Conservation (phyloP, 345 rosid species). For the Eucalyptus cloeziana region DNA sequence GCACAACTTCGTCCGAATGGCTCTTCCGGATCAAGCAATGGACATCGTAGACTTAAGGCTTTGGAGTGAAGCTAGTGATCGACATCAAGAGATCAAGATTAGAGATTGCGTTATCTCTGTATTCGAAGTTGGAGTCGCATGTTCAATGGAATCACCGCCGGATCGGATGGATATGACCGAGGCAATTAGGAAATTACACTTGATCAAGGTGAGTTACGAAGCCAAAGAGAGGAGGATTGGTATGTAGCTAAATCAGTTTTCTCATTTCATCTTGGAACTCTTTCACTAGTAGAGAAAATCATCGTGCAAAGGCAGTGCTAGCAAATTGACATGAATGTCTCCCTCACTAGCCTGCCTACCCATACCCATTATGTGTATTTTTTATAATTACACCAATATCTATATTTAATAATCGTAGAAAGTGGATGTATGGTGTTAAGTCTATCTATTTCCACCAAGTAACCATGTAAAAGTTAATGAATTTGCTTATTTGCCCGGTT, state of each 20-base stretch:
- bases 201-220: background rate
- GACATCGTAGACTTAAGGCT: too few species aligned
- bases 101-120: too few species aligned
- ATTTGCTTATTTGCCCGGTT: background rate
- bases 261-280: background rate
- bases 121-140: too few species aligned
- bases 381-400: background rate
- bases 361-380: background rate
- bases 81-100: too few species aligned
- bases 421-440: background rate
- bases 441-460: background rate
- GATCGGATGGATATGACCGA: background rate
- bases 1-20: too few species aligned
- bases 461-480: background rate
- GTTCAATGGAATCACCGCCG: background rate
- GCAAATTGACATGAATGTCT: background rate
- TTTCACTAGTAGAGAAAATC: background rate
- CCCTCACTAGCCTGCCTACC: background rate
- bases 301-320: background rate
- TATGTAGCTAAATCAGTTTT: background rate
- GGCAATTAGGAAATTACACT: background rate
- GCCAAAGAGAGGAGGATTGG: background rate
- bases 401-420: too few species aligned
- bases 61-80: too few species aligned
- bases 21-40: too few species aligned